These are phyloP conservation scores for Leccinum obscurum DNA, from an alignment of 768 basidiomycete genomes.

Conservation along the genomic window DNA sequence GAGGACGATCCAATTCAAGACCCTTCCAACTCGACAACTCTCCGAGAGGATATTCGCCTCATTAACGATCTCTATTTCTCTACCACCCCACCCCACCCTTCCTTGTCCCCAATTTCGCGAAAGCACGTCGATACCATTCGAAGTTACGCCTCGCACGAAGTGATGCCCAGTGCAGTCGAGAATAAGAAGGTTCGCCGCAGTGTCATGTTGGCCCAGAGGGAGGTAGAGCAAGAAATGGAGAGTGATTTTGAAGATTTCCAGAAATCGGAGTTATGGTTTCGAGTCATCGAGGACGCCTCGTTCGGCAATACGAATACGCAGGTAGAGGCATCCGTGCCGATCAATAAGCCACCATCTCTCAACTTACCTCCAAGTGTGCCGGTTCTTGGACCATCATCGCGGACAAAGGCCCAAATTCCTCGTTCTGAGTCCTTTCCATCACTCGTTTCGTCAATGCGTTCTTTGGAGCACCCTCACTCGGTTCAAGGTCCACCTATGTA, in stretches of 20 bases:
- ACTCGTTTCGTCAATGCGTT: conserved; percentile 21
- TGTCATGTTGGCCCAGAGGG: conserved; percentile 81
- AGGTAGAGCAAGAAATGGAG: conserved; percentile 88
- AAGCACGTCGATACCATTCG: conserved; percentile 73
- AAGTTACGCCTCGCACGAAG: conserved; percentile 56
- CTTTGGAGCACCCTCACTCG: conserved; percentile 15
- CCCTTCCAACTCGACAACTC: conserved; percentile 54
- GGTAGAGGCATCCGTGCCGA: conserved; percentile 1
- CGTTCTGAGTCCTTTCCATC: conserved; percentile 42
- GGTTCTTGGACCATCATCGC: conserved; percentile 3
- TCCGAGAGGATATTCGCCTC: conserved; percentile 86
- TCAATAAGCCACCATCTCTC: conserved; percentile 9
- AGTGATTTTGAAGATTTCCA: conserved; percentile 90
- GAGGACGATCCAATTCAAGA: conserved; percentile 64
- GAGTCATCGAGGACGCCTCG: conserved; percentile 74
- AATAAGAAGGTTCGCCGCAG: conserved; percentile 67
- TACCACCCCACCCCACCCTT: conserved; percentile 52
- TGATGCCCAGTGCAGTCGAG: conserved; percentile 38
- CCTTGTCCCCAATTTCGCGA: conserved; percentile 62
- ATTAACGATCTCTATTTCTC: conserved; percentile 89
- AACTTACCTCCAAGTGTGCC: conserved; percentile 10
- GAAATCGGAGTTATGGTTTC: conserved; percentile 89
- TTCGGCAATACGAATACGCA: conserved; percentile 20
- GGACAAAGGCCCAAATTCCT: conserved; percentile 17
- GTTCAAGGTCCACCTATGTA: conserved; percentile 21